A percentile compares a stretch with the other conserved stretches of the same genome.
phyloP scores from a whole-genome alignment of 495 filamentous ascomycete species.

The Clohesyomyces aquaticus region DNA sequence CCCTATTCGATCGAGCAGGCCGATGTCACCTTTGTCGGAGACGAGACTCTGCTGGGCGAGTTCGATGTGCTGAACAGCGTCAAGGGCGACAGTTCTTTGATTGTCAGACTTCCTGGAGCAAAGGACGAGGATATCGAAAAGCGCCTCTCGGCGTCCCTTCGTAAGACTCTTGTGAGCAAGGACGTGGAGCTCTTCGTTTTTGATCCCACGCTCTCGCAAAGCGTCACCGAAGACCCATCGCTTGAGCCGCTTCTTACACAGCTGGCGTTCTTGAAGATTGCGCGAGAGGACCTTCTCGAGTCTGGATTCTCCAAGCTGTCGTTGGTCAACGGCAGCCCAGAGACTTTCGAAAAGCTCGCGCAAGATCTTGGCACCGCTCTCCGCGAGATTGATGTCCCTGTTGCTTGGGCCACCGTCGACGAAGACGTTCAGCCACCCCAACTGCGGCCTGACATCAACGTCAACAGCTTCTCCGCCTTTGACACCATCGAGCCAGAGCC shows the following conservation, averaged over 20 bases:
- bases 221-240: conserved; percentile 60
- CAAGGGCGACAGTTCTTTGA: conserved; percentile 70
- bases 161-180: conserved; percentile 69
- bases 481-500: conserved; percentile 75
- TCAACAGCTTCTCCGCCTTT: conserved; percentile 82
- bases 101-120: conserved; percentile 73
- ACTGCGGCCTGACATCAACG: conserved; percentile 64
- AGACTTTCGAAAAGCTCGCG: conserved; percentile 61
- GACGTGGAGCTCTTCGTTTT: conserved; percentile 71
- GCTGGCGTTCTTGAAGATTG: conserved; percentile 78
- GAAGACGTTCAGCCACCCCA: conserved; percentile 56
- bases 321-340: conserved; percentile 57
- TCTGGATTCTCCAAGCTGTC: conserved; percentile 60
- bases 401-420: conserved; percentile 73
- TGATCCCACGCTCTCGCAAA: conserved; percentile 67
- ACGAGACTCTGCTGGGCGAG: conserved; percentile 75
- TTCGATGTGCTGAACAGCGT: conserved; percentile 72
- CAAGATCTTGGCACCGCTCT: conserved; percentile 72
- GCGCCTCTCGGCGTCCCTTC: conserved; percentile 70
- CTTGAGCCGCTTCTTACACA: conserved; percentile 66
- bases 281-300: conserved; percentile 60
- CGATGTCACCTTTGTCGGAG: conserved; percentile 76
- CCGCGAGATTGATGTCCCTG: conserved; percentile 71
- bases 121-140: conserved; percentile 91
- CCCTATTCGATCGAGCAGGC: conserved; percentile 78